phyloP scores from a whole-genome alignment of 768 basidiomycete species.

The Lyophyllum atratum region DNA sequence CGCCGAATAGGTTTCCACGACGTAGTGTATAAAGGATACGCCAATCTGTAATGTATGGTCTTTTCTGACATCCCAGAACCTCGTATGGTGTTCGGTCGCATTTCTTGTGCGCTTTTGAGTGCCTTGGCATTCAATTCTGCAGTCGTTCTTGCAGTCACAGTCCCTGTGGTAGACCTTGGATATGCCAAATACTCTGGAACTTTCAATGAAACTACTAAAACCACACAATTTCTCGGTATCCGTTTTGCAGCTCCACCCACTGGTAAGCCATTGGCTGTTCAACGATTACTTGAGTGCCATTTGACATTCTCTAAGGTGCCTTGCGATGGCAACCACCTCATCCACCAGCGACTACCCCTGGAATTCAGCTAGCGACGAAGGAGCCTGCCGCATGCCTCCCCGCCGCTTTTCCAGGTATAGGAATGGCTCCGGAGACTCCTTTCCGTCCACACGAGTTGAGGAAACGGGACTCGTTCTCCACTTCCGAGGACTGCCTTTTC shows the following conservation, averaged over 20 bases:
- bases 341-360: slow-evolving; percentile 24
- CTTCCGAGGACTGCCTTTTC: slow-evolving; percentile 43
- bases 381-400: slow-evolving; percentile 37
- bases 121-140: not conserved
- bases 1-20: too few species aligned
- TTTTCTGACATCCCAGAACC: too few species aligned
- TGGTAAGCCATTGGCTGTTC: slow-evolving; percentile 32
- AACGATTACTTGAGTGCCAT: too few species aligned
- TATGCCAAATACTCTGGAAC: slow-evolving; percentile 46
- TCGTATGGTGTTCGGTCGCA: not conserved
- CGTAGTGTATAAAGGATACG: too few species aligned
- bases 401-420: slow-evolving; percentile 28
- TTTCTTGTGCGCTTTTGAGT: not conserved
- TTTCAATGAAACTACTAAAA: slow-evolving; percentile 31
- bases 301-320: slow-evolving; percentile 21
- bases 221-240: slow-evolving; percentile 43
- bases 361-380: slow-evolving; percentile 31
- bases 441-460: slow-evolving; percentile 19
- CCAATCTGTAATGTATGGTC: too few species aligned
- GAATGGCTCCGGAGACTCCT: slow-evolving; percentile 31
- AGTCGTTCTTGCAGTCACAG: not conserved
- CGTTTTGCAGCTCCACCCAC: slow-evolving; percentile 53
- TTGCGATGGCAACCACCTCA: slow-evolving; percentile 39
- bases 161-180: slow-evolving; percentile 42
- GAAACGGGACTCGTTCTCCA: slow-evolving; percentile 10